A percentile compares a stretch with the other conserved stretches of the same genome.
Conservation (phyloP, 1,284 basidiomycete genomes). For the Fomitopsis schrenkii region DNA sequence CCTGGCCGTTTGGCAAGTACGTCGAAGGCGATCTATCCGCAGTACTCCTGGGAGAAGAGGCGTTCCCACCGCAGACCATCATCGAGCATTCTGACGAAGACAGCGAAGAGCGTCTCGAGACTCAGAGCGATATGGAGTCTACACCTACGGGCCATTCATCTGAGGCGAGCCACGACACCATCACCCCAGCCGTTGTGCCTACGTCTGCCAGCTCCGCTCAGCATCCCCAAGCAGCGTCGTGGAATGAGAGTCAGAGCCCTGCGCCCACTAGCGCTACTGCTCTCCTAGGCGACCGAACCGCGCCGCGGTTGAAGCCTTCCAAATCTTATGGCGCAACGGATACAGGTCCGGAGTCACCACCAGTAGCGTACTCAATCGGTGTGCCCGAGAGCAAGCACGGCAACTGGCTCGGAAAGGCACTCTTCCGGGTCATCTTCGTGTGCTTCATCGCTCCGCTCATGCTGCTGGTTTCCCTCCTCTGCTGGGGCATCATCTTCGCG, state of each 20-base stretch:
- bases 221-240: slow-evolving; percentile 29
- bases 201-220: slow-evolving; percentile 21
- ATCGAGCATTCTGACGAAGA: slow-evolving; percentile 6
- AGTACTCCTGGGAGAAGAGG: slow-evolving; percentile 39
- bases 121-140: slow-evolving; percentile 2
- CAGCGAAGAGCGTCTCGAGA: not conserved
- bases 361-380: slow-evolving; percentile 34
- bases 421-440: slow-evolving; percentile 79
- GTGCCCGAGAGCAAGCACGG: slow-evolving; percentile 33
- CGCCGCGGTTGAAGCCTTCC: slow-evolving; percentile 34
- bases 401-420: slow-evolving; percentile 60
- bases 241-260: slow-evolving; percentile 17
- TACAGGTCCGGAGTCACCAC: slow-evolving; percentile 34
- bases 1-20: slow-evolving; percentile 99
- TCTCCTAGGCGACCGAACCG: slow-evolving; percentile 25
- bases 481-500: slow-evolving; percentile 92
- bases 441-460: slow-evolving; percentile 86
- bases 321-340: slow-evolving; percentile 64
- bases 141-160: slow-evolving; percentile 7
- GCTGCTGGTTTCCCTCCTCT: slow-evolving; percentile 81
- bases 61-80: slow-evolving; percentile 26
- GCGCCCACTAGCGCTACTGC: slow-evolving; percentile 30
- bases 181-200: slow-evolving; percentile 10
- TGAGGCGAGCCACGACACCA: slow-evolving; percentile 18
- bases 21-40: slow-evolving; percentile 80